These are phyloP conservation scores for Coccomyxa subellipsoidea DNA, from an alignment of 163 green algal genomes.

Conservation along the genomic window DNA sequence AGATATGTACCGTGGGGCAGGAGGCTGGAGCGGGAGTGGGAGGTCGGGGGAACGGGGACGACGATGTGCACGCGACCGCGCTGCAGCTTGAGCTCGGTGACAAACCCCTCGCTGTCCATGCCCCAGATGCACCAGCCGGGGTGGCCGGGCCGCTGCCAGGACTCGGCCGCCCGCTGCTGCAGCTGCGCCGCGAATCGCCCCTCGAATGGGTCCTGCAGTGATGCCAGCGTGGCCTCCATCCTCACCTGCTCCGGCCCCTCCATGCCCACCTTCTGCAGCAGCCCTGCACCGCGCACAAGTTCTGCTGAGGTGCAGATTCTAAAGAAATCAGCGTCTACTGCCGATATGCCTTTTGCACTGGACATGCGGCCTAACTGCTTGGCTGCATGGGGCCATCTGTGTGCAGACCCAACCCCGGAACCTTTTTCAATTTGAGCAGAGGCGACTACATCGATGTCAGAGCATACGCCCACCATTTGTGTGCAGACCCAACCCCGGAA, in stretches of 20 bases:
- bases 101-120: conserved; percentile 22
- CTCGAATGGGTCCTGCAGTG: neutral
- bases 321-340: neutral
- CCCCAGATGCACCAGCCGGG: conserved; percentile 32
- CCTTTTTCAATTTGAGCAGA: neutral
- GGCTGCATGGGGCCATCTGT: too few relatives aligned
- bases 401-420: too few relatives aligned
- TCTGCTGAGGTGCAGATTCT: neutral
- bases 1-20: neutral
- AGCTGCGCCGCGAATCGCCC: conserved; percentile 1
- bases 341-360: neutral
- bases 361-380: too few relatives aligned
- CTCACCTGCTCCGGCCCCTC: neutral
- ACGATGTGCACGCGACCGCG: conserved; percentile 16
- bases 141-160: conserved; percentile 25
- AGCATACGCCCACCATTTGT: too few relatives aligned
- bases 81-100: neutral
- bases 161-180: conserved; percentile 16
- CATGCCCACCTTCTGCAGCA: conserved; percentile 6
- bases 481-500: too few relatives aligned
- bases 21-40: conserved; percentile 8
- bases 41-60: conserved; percentile 17
- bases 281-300: neutral
- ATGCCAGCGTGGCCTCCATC: conserved; percentile 10
- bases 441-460: too few relatives aligned